These are phyloP conservation scores for Coemansia sp. DNA, from an alignment of 192 early-diverging fungal genomes.

Conservation along the genomic window DNA sequence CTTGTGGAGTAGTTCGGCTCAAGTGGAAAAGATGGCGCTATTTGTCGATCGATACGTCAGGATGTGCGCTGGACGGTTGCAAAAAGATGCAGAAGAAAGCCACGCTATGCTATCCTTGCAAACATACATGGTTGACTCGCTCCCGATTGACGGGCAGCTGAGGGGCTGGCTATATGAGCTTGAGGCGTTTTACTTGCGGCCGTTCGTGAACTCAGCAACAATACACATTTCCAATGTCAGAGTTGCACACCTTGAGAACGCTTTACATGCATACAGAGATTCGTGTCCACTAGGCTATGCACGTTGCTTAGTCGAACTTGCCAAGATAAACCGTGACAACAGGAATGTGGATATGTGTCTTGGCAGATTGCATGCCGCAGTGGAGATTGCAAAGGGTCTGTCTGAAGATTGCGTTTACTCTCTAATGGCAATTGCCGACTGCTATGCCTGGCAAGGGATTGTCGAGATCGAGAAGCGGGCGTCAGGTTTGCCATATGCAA, in stretches of 20 bases:
- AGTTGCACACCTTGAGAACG: slow-evolving; percentile 11
- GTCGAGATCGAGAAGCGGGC: slow-evolving; percentile 17
- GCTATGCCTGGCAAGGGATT: slow-evolving; percentile 40
- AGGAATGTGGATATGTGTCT: slow-evolving; percentile 1
- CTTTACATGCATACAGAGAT: slow-evolving; percentile 12
- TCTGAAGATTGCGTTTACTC: slow-evolving; percentile 13
- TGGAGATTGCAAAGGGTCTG: slow-evolving; percentile 20
- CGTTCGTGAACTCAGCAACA: slow-evolving; percentile 13
- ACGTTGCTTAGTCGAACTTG: slow-evolving; percentile 35
- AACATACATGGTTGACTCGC: background rate
- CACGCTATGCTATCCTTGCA: slow-evolving; percentile 5
- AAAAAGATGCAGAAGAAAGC: slow-evolving; percentile 13
- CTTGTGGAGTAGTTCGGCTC: background rate
- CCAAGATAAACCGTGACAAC: slow-evolving; percentile 31
- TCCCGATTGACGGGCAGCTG: background rate
- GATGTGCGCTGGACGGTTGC: slow-evolving; percentile 38
- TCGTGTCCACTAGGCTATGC: slow-evolving; percentile 15
- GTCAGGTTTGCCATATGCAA: background rate
- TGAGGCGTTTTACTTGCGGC: slow-evolving; percentile 33
- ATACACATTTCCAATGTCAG: slow-evolving; percentile 3
- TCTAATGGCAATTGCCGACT: slow-evolving; percentile 20
- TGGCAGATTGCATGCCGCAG: slow-evolving; percentile 18
- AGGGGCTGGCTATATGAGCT: slow-evolving; percentile 44
- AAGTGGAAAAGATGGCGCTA: slow-evolving; percentile 16
- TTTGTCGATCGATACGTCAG: slow-evolving; percentile 45